Base-by-base conservation (phyloP, 1,284 basidiomycete species). In the Pisolithus thermaeus region DNA sequence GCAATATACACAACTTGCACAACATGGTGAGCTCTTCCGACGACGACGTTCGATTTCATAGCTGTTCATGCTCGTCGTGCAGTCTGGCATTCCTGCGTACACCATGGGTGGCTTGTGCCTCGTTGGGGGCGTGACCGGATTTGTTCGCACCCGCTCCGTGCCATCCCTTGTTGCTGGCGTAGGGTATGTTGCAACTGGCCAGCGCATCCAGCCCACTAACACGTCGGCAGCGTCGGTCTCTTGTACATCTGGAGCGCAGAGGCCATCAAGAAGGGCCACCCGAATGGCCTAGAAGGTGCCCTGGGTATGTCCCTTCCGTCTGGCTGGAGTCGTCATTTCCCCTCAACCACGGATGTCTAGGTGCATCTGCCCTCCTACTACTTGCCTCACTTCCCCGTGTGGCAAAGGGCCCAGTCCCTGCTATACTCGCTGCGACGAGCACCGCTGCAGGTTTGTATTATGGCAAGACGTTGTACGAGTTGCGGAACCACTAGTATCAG, bases 41-140 rank as follows among this genome's bases (percentile, higher is more conserved):
- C 28, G 18, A 30, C 4, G 1, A 36, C n/a, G 11, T 8, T 30
- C 28, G 11, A 0, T n/a, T 43, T 35, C 38, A 65, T 53, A 44
- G n/a, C 65, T 64, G 47, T 67, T 55, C 59, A 66, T 59, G 54
- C 56, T 30, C 55, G 60, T 45, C 57, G 51, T 39, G 27, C 58
- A 90, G 89, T 90, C 89, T 68, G 86, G 88, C 49, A 82, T 87
- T 67, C 88, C 89, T 58, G 87, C 90, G 53, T 87, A 81, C 66
- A 73, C 82, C 32, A 90, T 92, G 79, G 87, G 90, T 55, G 77
- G 71, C 55, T 72, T 92, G 55, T 92, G 90, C 69, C 72, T 87
- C 57, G 74, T 88, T 41, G 90, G 90, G 27, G 90, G 90, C 32
- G 56, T 87, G 47, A 83, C 83, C 40, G 87, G 87, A 35, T 90